Conservation (phyloP, 1,139 yeast genomes). For the Blastobotrys illinoisensis region DNA sequence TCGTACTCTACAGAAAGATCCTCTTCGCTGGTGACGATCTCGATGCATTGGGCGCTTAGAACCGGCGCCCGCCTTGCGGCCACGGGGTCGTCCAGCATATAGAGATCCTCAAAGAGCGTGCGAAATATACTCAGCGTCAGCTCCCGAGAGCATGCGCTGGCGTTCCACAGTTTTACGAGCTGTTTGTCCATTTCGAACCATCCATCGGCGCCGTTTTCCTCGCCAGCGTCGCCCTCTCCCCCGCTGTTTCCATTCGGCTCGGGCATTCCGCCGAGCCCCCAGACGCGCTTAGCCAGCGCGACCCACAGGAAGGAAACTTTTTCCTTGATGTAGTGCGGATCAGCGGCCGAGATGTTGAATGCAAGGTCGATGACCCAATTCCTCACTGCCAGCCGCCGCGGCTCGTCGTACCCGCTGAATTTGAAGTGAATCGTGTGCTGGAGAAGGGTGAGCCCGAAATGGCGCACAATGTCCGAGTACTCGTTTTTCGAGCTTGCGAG, state of each 20-base stretch:
- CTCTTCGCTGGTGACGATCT: constrained; percentile 68
- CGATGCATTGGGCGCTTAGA: constrained; percentile 75
- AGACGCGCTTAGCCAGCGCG: constrained; percentile 80
- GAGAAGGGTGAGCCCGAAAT: constrained; percentile 78
- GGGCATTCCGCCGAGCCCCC: constrained; percentile 53
- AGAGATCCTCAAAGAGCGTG: constrained; percentile 91
- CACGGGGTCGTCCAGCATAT: constrained; percentile 82
- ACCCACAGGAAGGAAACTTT: constrained; percentile 91
- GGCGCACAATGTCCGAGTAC: constrained; percentile 68
- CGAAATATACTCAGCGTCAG: constrained; percentile 71
- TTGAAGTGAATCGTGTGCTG: constrained; percentile 62
- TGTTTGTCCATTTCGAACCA: constrained; percentile 88
- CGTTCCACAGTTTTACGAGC: constrained; percentile 69
- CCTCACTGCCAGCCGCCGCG: constrained; percentile 64
- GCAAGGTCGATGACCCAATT: constrained; percentile 82
- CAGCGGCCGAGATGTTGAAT: constrained; percentile 49
- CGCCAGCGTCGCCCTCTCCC: constrained; percentile 8
- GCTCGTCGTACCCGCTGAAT: constrained; percentile 53
- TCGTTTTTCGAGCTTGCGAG: constrained; percentile 63
- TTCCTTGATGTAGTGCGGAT: constrained; percentile 87
- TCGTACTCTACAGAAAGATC: constrained; percentile 66
- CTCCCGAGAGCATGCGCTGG: constrained; percentile 57
- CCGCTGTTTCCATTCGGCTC: neutral
- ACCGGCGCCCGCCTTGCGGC: constrained; percentile 78
- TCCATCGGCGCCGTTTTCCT: constrained; percentile 43